Base-by-base conservation (phyloP, 2,329 filamentous ascomycete genomes). In the Beauveria varroae region DNA sequence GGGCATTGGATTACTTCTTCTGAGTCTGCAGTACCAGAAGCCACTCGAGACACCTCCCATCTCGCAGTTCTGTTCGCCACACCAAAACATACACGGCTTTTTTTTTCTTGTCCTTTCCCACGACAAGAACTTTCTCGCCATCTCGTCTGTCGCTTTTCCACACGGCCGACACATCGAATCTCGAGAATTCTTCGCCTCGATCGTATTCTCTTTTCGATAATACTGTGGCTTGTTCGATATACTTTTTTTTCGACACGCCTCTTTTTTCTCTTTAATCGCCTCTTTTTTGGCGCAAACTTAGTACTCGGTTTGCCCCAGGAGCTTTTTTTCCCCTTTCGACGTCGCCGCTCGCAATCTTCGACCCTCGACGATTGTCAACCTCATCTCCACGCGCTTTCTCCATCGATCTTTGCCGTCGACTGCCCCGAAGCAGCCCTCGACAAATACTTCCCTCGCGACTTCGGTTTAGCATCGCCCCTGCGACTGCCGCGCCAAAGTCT, bases 1-100 rank as follows among this genome's bases (percentile, higher is more conserved):
- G 60, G 60, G 60, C 60, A 62, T 62, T 62, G 60, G 60, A 62
- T 62, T 62, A 40, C 37, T 60, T 57, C 54, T 62, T 62, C 54
- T 57, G 44, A 30, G 53, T 53, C 47, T 57, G 14, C 20, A 46
- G 44, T 47, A 52, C 53, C 53, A 46, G 60, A 57, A 62, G 60
- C 24, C 22, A 40, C 46, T 57, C 51, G 58, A 54, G 58, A 60
- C 51, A 56, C 44, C 54, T 62, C 53, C 46, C 54, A 18, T 62
- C 54, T 62, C 60, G 53, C 54, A 57, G 43, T 57, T 50, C 24
- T 57, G n/a, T 57, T 61, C 28, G 58, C 52, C 34, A 54, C 51
- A 41, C 51, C 28, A 34, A 16, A 22, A 18, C 26, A 52, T 52
- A 56, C 43, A 28, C 55, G 49, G 47, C 30, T 28, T 62, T 63